Evolutionary conservation across 331 rosid species (phyloP), one percentile per base, ranked within the genome.

Genomic region (Malus hybrid): DNA sequence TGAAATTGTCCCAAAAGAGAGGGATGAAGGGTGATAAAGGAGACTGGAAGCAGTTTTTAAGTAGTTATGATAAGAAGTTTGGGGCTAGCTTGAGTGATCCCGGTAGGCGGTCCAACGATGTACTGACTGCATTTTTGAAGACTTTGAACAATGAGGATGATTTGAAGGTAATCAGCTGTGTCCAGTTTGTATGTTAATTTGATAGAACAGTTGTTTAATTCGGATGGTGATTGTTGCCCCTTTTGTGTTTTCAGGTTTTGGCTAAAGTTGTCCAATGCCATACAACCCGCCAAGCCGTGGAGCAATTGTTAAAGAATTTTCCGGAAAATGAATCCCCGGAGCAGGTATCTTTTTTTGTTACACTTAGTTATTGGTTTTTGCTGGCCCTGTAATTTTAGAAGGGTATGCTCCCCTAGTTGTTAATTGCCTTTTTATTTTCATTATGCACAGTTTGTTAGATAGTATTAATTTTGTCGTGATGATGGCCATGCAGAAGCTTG

Each of bases 61-160:
- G 66, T 13, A 62, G 64, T 77, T 27, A 85, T 44, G 99, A 94
- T 76, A 84, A 55, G 33, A 83, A 76, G 83, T 82, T 87, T 15
- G 97, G 99, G 76, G 74, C 90, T 42, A 29, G 73, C 52, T 52
- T 89, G 90, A 87, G 97, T 69, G 97, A 94, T 72, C 99, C 99
- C 3, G 71, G 89, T 3, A 90, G 73, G 85, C 83, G 92, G 82
- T 56, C 93, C 67, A 85, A 59, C 77, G 87, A 89, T 62, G 36
- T 68, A 0, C 83, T 95, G 90, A 82, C 80, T 74, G 83, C 89
- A 19, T 92, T 90, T 83, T 79, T 95, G 4, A 92, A 87, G 89
- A 80, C 96, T 10, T 89, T 95, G 77, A 74, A 79, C 16, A 73
- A 79, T 39, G 85, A 82, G 59, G 96, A 82, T 36, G 93, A 92